Conservation (phyloP, 805 yeast species). For the Phaffomyces opuntiae region DNA sequence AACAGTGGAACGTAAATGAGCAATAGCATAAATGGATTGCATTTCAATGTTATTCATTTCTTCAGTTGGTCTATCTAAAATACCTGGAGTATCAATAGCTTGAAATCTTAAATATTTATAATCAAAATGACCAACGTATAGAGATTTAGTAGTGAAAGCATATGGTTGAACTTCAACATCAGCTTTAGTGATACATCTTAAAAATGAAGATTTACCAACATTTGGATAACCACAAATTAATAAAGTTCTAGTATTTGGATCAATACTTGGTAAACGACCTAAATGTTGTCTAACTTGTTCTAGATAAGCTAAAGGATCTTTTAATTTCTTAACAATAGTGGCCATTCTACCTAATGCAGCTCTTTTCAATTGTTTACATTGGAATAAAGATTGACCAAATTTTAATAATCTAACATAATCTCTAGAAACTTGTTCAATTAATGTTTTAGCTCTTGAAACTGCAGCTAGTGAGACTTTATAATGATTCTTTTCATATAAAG, state of each 20-base stretch:
- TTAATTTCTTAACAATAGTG: constrained; percentile 88
- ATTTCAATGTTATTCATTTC: constrained; percentile 99
- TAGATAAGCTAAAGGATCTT: constrained; percentile 86
- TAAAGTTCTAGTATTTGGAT: constrained; percentile 96
- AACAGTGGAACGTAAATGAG: constrained; percentile 94
- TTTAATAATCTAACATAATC: constrained; percentile 91
- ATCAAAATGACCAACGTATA: constrained; percentile 98
- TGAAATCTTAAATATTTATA: constrained; percentile 96
- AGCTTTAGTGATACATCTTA: constrained; percentile 90
- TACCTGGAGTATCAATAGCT: constrained; percentile 99
- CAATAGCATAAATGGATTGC: constrained; percentile 98
- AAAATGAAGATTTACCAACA: constrained; percentile 96
- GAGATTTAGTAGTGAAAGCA: constrained; percentile 96
- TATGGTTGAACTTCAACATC: constrained; percentile 99
- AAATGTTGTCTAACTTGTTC: constrained; percentile 99
- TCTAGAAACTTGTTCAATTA: constrained; percentile 92
- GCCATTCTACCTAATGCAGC: constrained; percentile 99
- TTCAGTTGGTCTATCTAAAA: constrained; percentile 96
- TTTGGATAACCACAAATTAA: constrained; percentile 98
- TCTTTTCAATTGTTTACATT: constrained; percentile 96
- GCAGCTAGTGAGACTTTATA: constrained; percentile 96
- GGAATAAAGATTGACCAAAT: constrained; percentile 96
- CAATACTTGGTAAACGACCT: constrained; percentile 96
- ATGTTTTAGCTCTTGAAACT: constrained; percentile 84
- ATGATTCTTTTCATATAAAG: constrained; percentile 95